Percentiles rank a stretch among this genome's conserved stretches.
Evolutionary conservation across 805 yeast species (phyloP).

Genomic region (Cyberlindnera suaveolens): DNA sequence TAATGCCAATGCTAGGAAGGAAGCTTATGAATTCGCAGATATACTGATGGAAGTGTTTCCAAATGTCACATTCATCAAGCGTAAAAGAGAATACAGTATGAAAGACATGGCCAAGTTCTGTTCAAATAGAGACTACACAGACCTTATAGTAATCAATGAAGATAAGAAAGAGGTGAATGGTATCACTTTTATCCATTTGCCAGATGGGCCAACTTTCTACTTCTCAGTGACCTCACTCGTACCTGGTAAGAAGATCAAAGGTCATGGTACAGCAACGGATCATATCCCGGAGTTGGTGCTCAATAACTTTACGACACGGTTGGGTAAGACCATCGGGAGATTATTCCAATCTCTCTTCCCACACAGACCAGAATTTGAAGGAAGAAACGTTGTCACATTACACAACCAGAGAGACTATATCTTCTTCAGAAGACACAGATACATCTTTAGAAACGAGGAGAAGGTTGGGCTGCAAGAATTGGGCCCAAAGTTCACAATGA

Average conservation of each 20-base stretch:
- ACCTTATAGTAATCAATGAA: constrained; percentile 84
- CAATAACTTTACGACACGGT: constrained; percentile 86
- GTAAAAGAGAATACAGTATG: constrained; percentile 79
- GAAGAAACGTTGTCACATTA: constrained; percentile 90
- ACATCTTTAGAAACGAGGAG: constrained; percentile 82
- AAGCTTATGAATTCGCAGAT: constrained; percentile 88
- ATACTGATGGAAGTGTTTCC: constrained; percentile 80
- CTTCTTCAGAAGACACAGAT: constrained; percentile 93
- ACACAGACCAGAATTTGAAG: constrained; percentile 86
- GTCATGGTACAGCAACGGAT: constrained; percentile 87
- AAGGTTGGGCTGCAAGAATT: constrained; percentile 92
- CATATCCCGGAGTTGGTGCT: constrained; percentile 89
- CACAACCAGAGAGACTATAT: constrained; percentile 96
- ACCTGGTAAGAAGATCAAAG: constrained; percentile 68
- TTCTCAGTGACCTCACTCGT: constrained; percentile 75
- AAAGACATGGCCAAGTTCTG: constrained; percentile 84
- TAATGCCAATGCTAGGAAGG: constrained; percentile 75
- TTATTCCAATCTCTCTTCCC: constrained; percentile 91
- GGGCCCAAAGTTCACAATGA: constrained; percentile 94
- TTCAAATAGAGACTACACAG: constrained; percentile 78
- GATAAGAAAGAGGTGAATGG: constrained; percentile 92
- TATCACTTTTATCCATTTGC: constrained; percentile 85
- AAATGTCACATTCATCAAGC: constrained; percentile 76
- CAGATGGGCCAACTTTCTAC: constrained; percentile 93
- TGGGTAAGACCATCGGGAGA: constrained; percentile 91